These are phyloP conservation scores for Stephania yunnanensis DNA, from an alignment of 164 flowering plant genomes.

Conservation along the genomic window DNA sequence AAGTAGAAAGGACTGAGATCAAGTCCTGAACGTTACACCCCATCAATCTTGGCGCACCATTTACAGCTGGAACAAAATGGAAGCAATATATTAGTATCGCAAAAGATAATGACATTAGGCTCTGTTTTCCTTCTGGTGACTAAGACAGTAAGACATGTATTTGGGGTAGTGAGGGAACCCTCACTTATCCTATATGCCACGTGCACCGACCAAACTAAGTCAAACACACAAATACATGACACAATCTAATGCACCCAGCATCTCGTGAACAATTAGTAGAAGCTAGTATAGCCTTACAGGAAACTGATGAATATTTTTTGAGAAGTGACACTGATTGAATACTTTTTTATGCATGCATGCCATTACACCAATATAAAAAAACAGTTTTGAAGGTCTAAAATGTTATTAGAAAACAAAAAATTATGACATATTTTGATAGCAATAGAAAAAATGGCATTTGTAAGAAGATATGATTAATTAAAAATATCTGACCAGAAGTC, in stretches of 20 bases:
- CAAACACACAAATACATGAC: too few relatives aligned
- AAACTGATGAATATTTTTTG: neutral
- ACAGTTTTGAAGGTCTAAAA: neutral
- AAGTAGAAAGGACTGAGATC: slow-evolving; percentile 51
- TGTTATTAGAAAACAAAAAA: neutral
- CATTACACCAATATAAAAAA: neutral
- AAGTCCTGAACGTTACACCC: slow-evolving; percentile 65
- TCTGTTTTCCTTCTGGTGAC: too few relatives aligned
- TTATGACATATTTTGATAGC: neutral
- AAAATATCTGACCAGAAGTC: neutral
- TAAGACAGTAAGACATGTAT: too few relatives aligned
- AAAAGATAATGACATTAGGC: neutral
- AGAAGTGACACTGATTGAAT: neutral
- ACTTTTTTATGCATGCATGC: neutral
- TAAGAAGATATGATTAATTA: neutral
- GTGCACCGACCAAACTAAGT: neutral
- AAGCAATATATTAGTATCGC: neutral
- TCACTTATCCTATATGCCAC: neutral
- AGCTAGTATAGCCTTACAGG: too few relatives aligned
- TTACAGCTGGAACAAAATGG: slow-evolving; percentile 52
- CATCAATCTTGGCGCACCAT: slow-evolving; percentile 61
- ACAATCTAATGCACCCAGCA: neutral
- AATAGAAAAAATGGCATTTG: neutral
- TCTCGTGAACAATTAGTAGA: neutral
- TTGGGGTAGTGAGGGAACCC: neutral